These are phyloP conservation scores for Diaporthe helianthi DNA, from an alignment of 2,329 filamentous ascomycete species.

Conservation along the genomic window DNA sequence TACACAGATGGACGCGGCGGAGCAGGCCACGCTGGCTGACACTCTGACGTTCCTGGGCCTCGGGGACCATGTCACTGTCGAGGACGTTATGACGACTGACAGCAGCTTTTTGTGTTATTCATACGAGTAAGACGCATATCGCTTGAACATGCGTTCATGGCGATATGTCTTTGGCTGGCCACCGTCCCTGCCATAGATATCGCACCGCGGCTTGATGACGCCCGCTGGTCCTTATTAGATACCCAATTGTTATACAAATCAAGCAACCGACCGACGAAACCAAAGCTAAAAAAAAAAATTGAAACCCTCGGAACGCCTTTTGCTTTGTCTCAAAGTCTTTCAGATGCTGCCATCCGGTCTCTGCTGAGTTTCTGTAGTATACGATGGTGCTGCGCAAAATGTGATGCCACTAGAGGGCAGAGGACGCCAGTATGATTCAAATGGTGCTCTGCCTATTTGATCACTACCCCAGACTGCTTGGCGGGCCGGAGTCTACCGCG, in stretches of 20 bases:
- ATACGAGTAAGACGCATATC: background rate
- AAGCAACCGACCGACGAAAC: background rate
- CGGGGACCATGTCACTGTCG: constrained; percentile 4
- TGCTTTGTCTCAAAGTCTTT: constrained; percentile 10
- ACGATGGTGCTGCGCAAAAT: background rate
- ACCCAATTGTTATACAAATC: constrained; percentile 3
- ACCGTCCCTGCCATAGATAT: background rate
- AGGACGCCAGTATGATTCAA: constrained; percentile 7
- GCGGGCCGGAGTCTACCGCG: background rate
- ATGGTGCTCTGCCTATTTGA: background rate
- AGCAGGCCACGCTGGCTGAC: background rate
- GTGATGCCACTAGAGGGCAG: background rate
- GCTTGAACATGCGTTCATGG: background rate
- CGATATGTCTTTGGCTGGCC: background rate
- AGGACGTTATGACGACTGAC: constrained; percentile 1
- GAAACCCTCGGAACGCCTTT: constrained; percentile 5
- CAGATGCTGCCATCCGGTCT: constrained; percentile 7
- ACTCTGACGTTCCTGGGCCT: background rate
- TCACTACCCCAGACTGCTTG: background rate
- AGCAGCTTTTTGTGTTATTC: constrained; percentile 2
- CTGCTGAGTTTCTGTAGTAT: background rate
- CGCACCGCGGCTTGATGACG: background rate
- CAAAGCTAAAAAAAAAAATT: constrained; percentile 8
- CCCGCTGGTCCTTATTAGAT: constrained; percentile 22
- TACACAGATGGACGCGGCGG: background rate